Evolutionary conservation across 495 filamentous ascomycete species (phyloP).

Genomic region (Xylaria curta): DNA sequence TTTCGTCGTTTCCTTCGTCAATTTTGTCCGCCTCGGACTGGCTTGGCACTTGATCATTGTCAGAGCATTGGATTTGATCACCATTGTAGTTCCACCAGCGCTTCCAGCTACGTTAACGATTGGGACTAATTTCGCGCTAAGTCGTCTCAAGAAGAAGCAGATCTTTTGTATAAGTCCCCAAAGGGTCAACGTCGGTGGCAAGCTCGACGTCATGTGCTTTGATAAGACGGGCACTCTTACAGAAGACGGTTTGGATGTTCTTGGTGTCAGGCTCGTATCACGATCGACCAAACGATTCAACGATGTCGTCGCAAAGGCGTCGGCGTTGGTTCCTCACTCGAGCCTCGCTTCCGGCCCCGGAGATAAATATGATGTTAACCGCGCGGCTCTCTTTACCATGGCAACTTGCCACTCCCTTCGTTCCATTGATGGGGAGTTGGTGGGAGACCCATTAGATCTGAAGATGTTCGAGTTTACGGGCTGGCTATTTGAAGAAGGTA

Average conservation of each 20-base stretch:
- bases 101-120: slow-evolving; percentile 97
- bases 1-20: slow-evolving; percentile 88
- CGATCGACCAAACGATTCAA: slow-evolving; percentile 61
- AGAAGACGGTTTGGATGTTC: slow-evolving; percentile 94
- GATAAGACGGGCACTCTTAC: slow-evolving; percentile 99
- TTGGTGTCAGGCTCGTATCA: slow-evolving; percentile 81
- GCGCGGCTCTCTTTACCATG: slow-evolving; percentile 87
- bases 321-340: slow-evolving; percentile 61
- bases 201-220: slow-evolving; percentile 95
- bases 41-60: slow-evolving; percentile 90
- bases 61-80: slow-evolving; percentile 92
- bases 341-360: slow-evolving; percentile 61
- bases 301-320: slow-evolving; percentile 53
- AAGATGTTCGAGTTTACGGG: slow-evolving; percentile 99
- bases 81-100: slow-evolving; percentile 96
- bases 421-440: slow-evolving; percentile 81
- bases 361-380: slow-evolving; percentile 67
- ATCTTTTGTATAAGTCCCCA: slow-evolving; percentile 99
- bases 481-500: slow-evolving; percentile 92
- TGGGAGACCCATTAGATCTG: slow-evolving; percentile 94
- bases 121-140: slow-evolving; percentile 93
- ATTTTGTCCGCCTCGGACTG: slow-evolving; percentile 83
- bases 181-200: slow-evolving; percentile 92
- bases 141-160: slow-evolving; percentile 79
- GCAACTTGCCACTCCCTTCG: slow-evolving; percentile 95